Evolutionary conservation across 2,329 filamentous ascomycete genomes (phyloP), one percentile per base, ranked within the genome.

Genomic region (Xylaria sp.): DNA sequence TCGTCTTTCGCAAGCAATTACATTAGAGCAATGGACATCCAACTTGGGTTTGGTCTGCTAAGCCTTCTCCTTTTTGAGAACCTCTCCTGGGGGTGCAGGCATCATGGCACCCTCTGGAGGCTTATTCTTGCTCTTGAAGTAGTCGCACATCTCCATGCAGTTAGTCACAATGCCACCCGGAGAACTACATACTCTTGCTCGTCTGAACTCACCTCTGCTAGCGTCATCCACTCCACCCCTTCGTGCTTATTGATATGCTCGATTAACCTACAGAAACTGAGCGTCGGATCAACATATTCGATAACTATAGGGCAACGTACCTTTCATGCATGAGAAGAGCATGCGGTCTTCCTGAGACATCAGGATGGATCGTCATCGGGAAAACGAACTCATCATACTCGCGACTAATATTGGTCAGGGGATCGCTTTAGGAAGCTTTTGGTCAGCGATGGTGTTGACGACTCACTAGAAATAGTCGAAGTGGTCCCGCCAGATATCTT

Each of bases 341-440:
- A 70, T 91, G 88, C 0, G 88, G 88, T 17, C 87, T 78, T 0
- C 89, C 89, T 2, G 82, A 86, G 0, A 89, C 85, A 64, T 91
- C 88, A 0, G 88, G 89, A 69, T 91, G 88, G 34, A 91, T 87
- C 0, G 88, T 91, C 70, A 91, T 88, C 0, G 89, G 88, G 63
- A 91, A 91, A 48, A 90, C 81, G 57, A 91, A 91, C 62, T 89
- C 86, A 62, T 91, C 87, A 58, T 90, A 87, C 69, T 91, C 87
- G 22, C 87, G 77, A 68, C 29, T 34, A 34, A 3, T 7, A 11
- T 13, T 13, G 6, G 29, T 34, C 16, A 34, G 29, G 29, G 9
- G 8, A 34, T 34, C 4, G 8, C 9, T 13, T 13, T 11, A 34
- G 24, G 24, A 26, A 13, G 8, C 29, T 6, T 34, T 7, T 13